Base-by-base conservation (phyloP, 371 early-diverging fungal genomes). In the Mucor lusitanicus region DNA sequence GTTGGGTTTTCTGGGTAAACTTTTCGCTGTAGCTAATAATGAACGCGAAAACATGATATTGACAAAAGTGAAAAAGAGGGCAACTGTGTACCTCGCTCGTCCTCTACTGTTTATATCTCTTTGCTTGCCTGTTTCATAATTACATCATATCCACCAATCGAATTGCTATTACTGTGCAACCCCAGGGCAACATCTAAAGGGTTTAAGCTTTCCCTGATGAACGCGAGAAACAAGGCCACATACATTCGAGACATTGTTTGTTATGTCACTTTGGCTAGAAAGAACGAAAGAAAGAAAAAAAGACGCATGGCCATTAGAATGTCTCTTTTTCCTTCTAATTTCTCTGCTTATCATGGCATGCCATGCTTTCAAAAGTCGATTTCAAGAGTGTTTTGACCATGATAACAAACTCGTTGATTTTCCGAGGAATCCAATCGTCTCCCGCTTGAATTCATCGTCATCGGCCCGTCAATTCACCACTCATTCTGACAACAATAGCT, bases 41-140 rank as follows among this genome's bases (percentile, higher is more conserved):
- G 55, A 44, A 21, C 70, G 70, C 13, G 70, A 50, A 54, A 63
- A 64, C 58, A 65, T 61, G 7, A 25, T 37, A 32, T 3, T n/a
- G 33, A 1, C 23, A 32, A 23, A 32, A 40, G 30, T 58, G 39
- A 12, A 58, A 19, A 19, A 39, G 40, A 63, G 6, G 27, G 7
- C 6, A 25, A 23, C 8, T 61, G 12, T 28, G 28, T 30, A 23
- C 37, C 39, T 55, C 44, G 8, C 19, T 44, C 19, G 6, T n/a
- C 17, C 19, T 8, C 30, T 30, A 30, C 44, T 44, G 17, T 44
- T 44, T 44, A 19, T 44, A 17, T 44, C 19, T 44, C 7, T n/a
- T 44, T 44, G 37, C 37, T 13, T 37, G 13, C 13, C 37, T 37
- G 44, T 44, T 44, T 44, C 44, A 44, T 44, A 44, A 64, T 64